Base-by-base conservation (phyloP, 2,329 filamentous ascomycete species). In the Cercospora sp. region DNA sequence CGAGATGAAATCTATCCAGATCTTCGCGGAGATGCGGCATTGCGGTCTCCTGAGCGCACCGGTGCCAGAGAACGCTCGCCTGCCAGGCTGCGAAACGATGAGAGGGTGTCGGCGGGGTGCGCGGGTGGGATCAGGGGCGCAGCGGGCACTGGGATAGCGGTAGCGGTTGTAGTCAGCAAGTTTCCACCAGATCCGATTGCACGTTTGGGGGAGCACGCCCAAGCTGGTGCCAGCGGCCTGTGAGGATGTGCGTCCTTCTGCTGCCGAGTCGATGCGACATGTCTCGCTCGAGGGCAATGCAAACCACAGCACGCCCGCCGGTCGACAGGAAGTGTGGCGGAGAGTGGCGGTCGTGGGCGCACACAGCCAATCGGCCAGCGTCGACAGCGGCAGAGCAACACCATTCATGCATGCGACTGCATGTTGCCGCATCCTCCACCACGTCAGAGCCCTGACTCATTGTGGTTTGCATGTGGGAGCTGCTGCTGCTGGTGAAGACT, bases 371-470 rank as follows among this genome's bases (percentile, higher is more conserved):
- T 71, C 62, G 62, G 59, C 43, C 64, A 67, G 32, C 58, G 34
- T 43, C 62, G 45, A 28, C n/a, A 40, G 40, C 61, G 61, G 61
- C 43, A 61, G 59, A 61, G 62, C 66, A 67, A 57, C 66, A 63
- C 69, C 69, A 65, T 66, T 63, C 21, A 65, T 68, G 66, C 68
- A 69, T 65, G 69, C 26, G 67, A 69, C 61, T 63, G 61, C 49
- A 64, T 26, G 32, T 24, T 30, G 61, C 49, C 61, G 49, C 61
- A 64, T 58, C 61, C 24, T 51, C 43, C 28, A 34, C 43, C 24
- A 43, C 61, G 61, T 64, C 49, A 57, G 28, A 43, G 34, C 18
- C 28, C 58, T 70, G 69, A 70, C 60, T 68, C 69, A 67, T 70
- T 51, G 61, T 40, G 21, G 58, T 45, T 65, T 61, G 61, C 69